These are phyloP conservation scores for Ilyonectria robusta DNA, from an alignment of 2,329 filamentous ascomycete species.

Conservation along the genomic window DNA sequence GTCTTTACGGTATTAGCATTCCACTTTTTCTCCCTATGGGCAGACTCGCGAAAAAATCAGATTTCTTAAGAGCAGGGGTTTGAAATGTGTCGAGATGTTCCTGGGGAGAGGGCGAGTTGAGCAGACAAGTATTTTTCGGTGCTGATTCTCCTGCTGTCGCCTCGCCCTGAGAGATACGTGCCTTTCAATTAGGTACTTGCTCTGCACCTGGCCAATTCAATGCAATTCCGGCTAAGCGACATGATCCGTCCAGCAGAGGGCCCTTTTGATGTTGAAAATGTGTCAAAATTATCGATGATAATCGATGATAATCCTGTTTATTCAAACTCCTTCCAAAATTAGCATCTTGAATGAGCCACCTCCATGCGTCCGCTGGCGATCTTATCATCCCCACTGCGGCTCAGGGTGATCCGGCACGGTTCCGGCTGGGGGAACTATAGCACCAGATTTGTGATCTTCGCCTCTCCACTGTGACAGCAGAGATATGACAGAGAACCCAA, in stretches of 20 bases:
- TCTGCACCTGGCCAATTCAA: background rate
- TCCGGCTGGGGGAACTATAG: background rate
- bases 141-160: background rate
- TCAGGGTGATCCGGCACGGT: background rate
- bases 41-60: background rate
- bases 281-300: too few species aligned
- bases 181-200: background rate
- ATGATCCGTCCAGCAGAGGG: too few species aligned
- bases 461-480: background rate
- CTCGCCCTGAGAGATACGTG: background rate
- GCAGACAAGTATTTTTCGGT: background rate
- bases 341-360: too few species aligned
- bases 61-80: constrained; percentile 1
- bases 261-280: too few species aligned
- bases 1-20: background rate
- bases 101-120: background rate
- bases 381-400: background rate
- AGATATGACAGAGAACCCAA: background rate
- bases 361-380: background rate
- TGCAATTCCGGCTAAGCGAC: too few species aligned
- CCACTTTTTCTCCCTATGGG: constrained; percentile 18
- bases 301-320: too few species aligned
- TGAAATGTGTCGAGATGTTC: background rate
- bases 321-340: too few species aligned
- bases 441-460: background rate